A percentile compares a stretch with the other conserved stretches of the same genome.
These are phyloP conservation scores for Verticillium zaregamsianum DNA, from an alignment of 2,329 filamentous ascomycete genomes.

Conservation along the genomic window DNA sequence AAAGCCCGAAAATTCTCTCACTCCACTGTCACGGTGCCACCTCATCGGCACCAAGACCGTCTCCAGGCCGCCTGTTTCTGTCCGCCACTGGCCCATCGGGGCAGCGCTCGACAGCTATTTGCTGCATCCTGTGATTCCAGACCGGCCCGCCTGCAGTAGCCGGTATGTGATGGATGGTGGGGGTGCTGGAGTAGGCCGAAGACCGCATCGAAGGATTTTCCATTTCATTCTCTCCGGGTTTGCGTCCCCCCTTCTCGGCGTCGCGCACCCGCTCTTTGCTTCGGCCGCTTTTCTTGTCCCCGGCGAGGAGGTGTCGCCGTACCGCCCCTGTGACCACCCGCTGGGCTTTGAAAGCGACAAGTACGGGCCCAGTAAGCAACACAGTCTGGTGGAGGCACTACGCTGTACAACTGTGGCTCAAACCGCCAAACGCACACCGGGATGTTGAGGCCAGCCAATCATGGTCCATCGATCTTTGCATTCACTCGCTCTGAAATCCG, in stretches of 20 bases:
- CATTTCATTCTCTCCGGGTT: not conserved
- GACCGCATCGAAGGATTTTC: not conserved
- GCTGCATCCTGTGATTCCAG: not conserved
- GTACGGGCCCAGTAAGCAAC: not conserved
- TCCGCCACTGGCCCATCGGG: not conserved
- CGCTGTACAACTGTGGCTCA: not conserved
- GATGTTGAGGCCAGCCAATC: not conserved
- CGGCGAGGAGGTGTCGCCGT: not conserved
- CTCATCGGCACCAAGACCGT: not conserved
- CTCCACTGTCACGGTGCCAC: not conserved
- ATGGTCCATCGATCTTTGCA: not conserved
- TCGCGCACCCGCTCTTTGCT: not conserved
- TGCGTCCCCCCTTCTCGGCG: not conserved
- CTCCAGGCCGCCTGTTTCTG: not conserved
- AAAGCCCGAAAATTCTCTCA: constrained; percentile 3
- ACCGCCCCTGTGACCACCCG: not conserved
- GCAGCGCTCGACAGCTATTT: not conserved
- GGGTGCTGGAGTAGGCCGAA: not conserved
- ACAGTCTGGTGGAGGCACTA: not conserved
- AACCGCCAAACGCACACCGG: not conserved
- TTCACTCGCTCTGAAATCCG: not conserved
- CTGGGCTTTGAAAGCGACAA: not conserved
- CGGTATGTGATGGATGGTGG: not conserved
- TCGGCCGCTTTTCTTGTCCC: not conserved
- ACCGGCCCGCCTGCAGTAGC: constrained; percentile 8